phyloP scores from a whole-genome alignment of 495 filamentous ascomycete genomes.

The Lindgomyces ingoldianus region DNA sequence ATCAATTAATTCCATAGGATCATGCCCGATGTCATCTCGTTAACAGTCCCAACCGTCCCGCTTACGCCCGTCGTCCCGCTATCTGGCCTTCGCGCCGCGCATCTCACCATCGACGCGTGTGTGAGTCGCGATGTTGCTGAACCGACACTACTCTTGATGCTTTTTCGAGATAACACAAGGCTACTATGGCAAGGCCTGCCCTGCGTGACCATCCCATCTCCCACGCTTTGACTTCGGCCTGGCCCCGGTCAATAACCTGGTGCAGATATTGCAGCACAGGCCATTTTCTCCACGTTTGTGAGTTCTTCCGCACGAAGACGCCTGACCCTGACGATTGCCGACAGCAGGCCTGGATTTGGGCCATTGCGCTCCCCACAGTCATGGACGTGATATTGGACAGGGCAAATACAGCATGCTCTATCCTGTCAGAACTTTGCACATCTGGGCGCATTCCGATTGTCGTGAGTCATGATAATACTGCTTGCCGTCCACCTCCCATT shows the following conservation, averaged over 20 bases:
- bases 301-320: not conserved
- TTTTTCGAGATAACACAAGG: constrained; percentile 19
- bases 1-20: no score
- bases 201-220: not conserved
- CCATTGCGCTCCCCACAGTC: not conserved
- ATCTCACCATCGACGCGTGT: no score
- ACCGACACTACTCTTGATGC: constrained; percentile 6
- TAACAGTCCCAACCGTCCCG: no score
- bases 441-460: no score
- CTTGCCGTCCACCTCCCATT: no score
- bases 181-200: constrained; percentile 12
- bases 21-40: no score
- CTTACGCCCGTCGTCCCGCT: no score
- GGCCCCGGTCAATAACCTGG: not conserved
- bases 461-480: no score
- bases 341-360: not conserved
- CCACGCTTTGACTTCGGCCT: not conserved
- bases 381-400: not conserved
- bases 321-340: not conserved
- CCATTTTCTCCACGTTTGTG: constrained; percentile 26
- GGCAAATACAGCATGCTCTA: not conserved
- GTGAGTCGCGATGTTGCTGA: constrained; percentile 12
- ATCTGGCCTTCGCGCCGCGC: no score
- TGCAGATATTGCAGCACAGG: constrained; percentile 9
- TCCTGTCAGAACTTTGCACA: no score